Evolutionary conservation across 768 basidiomycete species (phyloP).

Genomic region (Auricularia sp.): DNA sequence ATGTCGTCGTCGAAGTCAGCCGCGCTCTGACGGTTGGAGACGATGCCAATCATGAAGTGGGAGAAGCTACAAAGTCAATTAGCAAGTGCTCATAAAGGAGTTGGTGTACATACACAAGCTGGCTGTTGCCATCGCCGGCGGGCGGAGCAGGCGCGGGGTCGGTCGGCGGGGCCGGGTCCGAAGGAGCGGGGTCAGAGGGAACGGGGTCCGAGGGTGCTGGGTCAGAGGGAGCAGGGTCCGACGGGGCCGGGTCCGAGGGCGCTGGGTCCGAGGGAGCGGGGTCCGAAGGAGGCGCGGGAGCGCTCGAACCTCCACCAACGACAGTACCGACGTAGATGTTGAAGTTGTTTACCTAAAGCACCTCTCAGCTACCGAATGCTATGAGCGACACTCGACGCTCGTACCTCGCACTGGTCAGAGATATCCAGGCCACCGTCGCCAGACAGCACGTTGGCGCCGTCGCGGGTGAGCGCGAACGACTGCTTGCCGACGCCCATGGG

Average conservation of each 20-base stretch:
- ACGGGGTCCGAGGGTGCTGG: not conserved
- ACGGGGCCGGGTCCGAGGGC: not conserved
- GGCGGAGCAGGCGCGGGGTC: not conserved
- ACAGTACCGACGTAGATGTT: slow-evolving; percentile 1
- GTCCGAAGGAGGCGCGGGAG: not conserved
- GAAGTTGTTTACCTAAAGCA: not conserved
- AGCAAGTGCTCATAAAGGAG: not conserved
- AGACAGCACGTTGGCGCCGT: not conserved
- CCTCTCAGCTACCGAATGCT: too few species aligned
- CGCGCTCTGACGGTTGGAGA: slow-evolving; percentile 22
- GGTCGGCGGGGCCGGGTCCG: not conserved
- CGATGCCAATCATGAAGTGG: slow-evolving; percentile 5
- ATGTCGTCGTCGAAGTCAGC: slow-evolving; percentile 16
- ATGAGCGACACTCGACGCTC: too few species aligned
- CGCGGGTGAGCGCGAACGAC: not conserved
- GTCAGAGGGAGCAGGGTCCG: not conserved
- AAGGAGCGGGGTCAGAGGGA: not conserved
- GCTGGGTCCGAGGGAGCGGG: not conserved
- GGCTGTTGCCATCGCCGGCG: not conserved
- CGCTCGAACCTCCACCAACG: not conserved
- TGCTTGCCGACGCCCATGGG: slow-evolving; percentile 1
- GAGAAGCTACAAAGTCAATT: not conserved
- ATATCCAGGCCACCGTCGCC: not conserved
- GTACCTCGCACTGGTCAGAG: not conserved
- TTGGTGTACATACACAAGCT: not conserved